Percentiles rank a stretch among this genome's conserved stretches.
These are phyloP conservation scores for Brasilioporus rufonigricans DNA, from an alignment of 768 basidiomycete genomes.

Conservation along the genomic window DNA sequence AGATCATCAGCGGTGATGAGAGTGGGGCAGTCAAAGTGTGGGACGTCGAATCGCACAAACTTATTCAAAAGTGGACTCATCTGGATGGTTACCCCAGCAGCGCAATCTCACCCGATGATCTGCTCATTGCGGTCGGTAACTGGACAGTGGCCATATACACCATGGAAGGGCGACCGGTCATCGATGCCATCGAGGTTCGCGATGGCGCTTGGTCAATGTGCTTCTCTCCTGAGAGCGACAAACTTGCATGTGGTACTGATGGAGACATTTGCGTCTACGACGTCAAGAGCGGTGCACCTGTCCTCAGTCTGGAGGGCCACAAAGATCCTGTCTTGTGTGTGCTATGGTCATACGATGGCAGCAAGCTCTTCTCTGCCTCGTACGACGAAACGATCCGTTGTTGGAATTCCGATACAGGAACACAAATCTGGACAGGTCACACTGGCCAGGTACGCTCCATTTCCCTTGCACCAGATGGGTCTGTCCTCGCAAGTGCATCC, in stretches of 20 bases:
- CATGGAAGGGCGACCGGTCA: background rate
- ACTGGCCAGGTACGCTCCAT: background rate
- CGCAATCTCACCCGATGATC: conserved; percentile 3
- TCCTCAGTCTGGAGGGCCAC: background rate
- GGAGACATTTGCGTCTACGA: background rate
- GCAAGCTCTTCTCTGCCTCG: background rate
- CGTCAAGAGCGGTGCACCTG: background rate
- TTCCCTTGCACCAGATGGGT: conserved; percentile 3
- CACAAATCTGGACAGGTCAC: conserved; percentile 15
- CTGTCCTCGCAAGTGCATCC: conserved; percentile 4
- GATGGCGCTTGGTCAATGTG: background rate
- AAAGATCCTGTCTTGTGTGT: background rate
- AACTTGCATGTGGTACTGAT: background rate
- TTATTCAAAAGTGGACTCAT: conserved; percentile 1
- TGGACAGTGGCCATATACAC: background rate
- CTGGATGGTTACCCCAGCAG: background rate
- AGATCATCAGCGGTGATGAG: background rate
- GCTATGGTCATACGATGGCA: background rate
- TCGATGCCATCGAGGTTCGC: background rate
- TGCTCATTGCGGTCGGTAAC: background rate
- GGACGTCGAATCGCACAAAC: conserved; percentile 1
- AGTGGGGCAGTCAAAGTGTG: background rate
- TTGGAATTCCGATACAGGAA: conserved; percentile 6
- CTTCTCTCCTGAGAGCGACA: background rate
- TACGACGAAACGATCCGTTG: background rate